Evolutionary conservation across 2,329 filamentous ascomycete genomes (phyloP).

Genomic region (Trichoderma aggressivum): DNA sequence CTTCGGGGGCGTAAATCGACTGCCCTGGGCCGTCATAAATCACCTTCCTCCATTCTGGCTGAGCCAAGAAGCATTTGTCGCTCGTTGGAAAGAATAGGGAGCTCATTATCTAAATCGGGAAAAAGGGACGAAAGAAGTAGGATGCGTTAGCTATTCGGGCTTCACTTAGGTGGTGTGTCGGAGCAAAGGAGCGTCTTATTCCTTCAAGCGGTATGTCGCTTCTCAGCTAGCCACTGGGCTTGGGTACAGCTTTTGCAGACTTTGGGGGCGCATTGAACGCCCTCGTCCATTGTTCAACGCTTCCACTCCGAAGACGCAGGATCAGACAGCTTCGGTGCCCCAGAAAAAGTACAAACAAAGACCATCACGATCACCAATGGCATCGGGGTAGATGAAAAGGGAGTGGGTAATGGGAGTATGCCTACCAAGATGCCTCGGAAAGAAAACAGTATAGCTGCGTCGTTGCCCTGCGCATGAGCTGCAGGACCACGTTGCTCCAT

Average conservation of each 20-base stretch:
- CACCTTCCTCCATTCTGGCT: slow-evolving; percentile 36
- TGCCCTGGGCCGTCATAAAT: slow-evolving; percentile 28
- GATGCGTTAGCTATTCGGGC: not conserved
- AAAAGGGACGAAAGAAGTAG: not conserved
- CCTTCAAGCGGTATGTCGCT: not conserved
- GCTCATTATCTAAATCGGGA: slow-evolving; percentile 34
- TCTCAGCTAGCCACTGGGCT: not conserved
- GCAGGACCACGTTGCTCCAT: slow-evolving; percentile 39
- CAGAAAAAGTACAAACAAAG: not conserved
- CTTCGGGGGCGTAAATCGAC: slow-evolving; percentile 27
- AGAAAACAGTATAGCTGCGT: slow-evolving; percentile 38
- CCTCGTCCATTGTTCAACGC: not conserved
- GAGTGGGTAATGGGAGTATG: slow-evolving; percentile 3
- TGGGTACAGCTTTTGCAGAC: not conserved
- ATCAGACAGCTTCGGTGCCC: not conserved
- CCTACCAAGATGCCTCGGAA: slow-evolving; percentile 38
- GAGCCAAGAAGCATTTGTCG: slow-evolving; percentile 36
- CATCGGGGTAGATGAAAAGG: not conserved
- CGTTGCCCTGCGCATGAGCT: slow-evolving; percentile 34
- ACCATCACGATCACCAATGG: not conserved
- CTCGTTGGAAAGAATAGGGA: slow-evolving; percentile 36
- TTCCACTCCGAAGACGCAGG: not conserved
- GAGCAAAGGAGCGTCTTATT: not conserved
- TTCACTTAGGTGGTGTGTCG: not conserved
- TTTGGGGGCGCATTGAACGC: not conserved